phyloP scores from a whole-genome alignment of 2,329 filamentous ascomycete genomes.

The Diaporthe vaccinii region DNA sequence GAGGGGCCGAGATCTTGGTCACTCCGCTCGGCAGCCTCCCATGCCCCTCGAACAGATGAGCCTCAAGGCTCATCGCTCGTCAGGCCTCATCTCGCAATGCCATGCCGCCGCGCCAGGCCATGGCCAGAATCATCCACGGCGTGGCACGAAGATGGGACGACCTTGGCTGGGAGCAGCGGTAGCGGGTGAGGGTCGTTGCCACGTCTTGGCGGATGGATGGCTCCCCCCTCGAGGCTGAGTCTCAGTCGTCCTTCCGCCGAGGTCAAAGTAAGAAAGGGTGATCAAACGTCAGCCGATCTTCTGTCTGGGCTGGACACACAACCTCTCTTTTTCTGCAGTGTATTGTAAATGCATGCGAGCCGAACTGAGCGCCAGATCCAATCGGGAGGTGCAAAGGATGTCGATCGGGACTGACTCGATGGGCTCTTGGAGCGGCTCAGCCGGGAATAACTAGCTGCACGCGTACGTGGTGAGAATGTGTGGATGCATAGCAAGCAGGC shows the following conservation, averaged over 20 bases:
- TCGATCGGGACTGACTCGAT: conserved; percentile 20
- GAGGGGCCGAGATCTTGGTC: conserved; percentile 3
- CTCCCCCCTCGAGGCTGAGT: background rate
- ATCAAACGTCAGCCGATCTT: conserved; percentile 29
- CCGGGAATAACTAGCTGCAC: background rate
- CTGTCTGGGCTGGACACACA: conserved; percentile 7
- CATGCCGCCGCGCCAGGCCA: conserved; percentile 12
- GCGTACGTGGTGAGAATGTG: background rate
- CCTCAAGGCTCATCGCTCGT: background rate
- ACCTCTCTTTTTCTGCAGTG: background rate
- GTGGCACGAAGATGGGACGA: conserved; percentile 14
- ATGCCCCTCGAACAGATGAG: conserved; percentile 11
- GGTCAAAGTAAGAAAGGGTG: conserved; percentile 18
- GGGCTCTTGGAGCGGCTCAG: conserved; percentile 17
- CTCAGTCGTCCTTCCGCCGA: background rate
- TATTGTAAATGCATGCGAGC: background rate
- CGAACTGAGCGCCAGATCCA: background rate
- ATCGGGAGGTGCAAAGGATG: background rate
- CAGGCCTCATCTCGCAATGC: background rate
- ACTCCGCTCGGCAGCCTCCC: conserved; percentile 17
- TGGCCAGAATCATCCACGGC: conserved; percentile 15
- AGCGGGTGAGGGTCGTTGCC: background rate
- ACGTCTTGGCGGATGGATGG: conserved; percentile 10
- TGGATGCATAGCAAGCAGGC: background rate
- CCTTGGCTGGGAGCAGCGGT: conserved; percentile 15